A percentile compares a stretch with the other conserved stretches of the same genome.
phyloP scores from a whole-genome alignment of 2,329 filamentous ascomycete genomes.

The Diaporthe citriasiana region DNA sequence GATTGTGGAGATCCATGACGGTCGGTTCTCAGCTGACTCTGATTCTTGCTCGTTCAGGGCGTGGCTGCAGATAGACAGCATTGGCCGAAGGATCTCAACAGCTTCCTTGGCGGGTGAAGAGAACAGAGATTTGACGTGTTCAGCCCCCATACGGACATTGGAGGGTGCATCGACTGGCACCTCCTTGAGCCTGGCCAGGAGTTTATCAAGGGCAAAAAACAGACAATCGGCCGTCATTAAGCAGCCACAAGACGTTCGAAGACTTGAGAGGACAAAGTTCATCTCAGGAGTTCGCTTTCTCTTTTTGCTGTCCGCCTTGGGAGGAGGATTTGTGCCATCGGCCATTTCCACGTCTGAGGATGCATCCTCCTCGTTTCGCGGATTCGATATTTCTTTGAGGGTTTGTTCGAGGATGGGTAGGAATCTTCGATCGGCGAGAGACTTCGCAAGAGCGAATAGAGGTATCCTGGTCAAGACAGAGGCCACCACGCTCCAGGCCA shows the following conservation, averaged over 20 bases:
- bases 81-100: constrained; percentile 59
- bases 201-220: constrained; percentile 60
- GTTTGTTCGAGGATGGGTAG: constrained; percentile 75
- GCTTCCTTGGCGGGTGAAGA: constrained; percentile 63
- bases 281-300: constrained; percentile 59
- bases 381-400: constrained; percentile 68
- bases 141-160: constrained; percentile 66
- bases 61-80: constrained; percentile 61
- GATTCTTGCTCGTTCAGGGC: constrained; percentile 51
- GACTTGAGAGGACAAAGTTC: constrained; percentile 56
- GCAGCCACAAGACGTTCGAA: constrained; percentile 58
- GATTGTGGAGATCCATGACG: constrained; percentile 63
- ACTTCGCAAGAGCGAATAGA: constrained; percentile 76
- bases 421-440: constrained; percentile 79
- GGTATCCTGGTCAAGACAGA: constrained; percentile 76
- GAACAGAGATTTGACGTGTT: constrained; percentile 72
- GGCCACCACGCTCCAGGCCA: constrained; percentile 73
- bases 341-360: constrained; percentile 46
- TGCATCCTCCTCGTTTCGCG: constrained; percentile 44
- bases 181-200: constrained; percentile 62
- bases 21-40: constrained; percentile 55
- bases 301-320: constrained; percentile 54
- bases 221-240: constrained; percentile 63
- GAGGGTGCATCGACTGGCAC: constrained; percentile 49
- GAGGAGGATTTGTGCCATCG: constrained; percentile 47